These are phyloP conservation scores for Mesembryanthemum crystallinum DNA, from an alignment of 148 eudicot genomes.

Conservation along the genomic window DNA sequence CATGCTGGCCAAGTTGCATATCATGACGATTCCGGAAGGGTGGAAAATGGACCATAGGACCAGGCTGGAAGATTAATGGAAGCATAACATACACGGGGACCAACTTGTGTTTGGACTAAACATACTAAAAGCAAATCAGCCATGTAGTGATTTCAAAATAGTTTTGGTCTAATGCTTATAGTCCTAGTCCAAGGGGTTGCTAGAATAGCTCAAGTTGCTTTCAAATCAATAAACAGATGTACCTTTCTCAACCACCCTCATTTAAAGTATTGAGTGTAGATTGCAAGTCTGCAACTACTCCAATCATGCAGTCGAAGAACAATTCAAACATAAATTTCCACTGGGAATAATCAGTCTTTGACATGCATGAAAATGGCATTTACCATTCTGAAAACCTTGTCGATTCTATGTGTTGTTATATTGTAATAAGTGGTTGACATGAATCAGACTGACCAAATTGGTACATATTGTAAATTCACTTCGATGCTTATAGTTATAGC, in stretches of 20 bases:
- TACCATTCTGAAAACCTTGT: neutral
- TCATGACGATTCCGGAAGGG: neutral
- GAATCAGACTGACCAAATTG: neutral
- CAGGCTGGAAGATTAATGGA: neutral
- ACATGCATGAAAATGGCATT: neutral
- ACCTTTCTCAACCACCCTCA: constrained; percentile 24
- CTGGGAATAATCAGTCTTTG: neutral
- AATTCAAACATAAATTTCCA: constrained; percentile 8
- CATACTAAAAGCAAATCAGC: neutral
- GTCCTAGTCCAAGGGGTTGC: constrained; percentile 5
- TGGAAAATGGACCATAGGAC: neutral
- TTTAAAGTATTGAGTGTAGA: constrained; percentile 1
- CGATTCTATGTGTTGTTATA: neutral
- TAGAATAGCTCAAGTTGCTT: neutral
- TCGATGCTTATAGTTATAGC: neutral
- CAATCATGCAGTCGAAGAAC: constrained; percentile 21
- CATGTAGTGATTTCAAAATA: neutral
- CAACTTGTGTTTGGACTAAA: neutral
- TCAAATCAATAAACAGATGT: neutral
- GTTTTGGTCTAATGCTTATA: neutral
- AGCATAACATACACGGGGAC: neutral
- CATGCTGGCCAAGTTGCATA: neutral
- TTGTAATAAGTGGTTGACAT: neutral
- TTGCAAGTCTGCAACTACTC: constrained; percentile 18
- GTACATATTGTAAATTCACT: neutral